Evolutionary conservation across 2,329 filamentous ascomycete species (phyloP).

Genomic region (Parascedosporium putredinis): DNA sequence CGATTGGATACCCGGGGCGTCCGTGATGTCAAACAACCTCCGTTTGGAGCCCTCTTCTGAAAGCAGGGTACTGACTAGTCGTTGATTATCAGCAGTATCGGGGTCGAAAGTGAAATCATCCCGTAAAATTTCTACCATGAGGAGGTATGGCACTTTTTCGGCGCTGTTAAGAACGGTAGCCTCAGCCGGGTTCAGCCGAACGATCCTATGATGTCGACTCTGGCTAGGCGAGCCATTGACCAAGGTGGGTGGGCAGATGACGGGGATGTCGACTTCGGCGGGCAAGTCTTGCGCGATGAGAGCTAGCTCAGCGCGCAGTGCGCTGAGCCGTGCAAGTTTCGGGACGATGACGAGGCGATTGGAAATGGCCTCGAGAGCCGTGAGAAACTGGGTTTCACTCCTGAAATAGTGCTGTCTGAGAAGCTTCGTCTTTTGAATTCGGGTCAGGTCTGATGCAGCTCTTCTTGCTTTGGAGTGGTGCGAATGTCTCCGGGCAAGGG

Average conservation of each 20-base stretch:
- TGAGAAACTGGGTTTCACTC: conserved; percentile 70
- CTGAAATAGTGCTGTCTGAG: conserved; percentile 75
- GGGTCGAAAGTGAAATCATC: conserved; percentile 80
- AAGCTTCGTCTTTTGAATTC: conserved; percentile 58
- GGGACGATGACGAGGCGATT: conserved; percentile 75
- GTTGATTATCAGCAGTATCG: conserved; percentile 60
- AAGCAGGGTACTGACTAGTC: conserved; percentile 48
- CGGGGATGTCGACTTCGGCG: conserved; percentile 72
- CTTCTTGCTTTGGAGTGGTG: conserved; percentile 47
- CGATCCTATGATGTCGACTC: conserved; percentile 72
- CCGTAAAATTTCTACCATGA: conserved; percentile 73
- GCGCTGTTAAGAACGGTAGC: conserved; percentile 79
- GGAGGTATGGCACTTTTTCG: conserved; percentile 72
- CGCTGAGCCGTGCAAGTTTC: conserved; percentile 71
- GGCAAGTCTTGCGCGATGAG: conserved; percentile 73
- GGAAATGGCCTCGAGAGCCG: conserved; percentile 72
- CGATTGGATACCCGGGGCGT: conserved; percentile 43
- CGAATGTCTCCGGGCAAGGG: conserved; percentile 48
- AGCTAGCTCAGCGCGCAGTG: conserved; percentile 68
- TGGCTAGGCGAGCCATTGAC: conserved; percentile 62
- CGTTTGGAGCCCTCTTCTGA: conserved; percentile 46
- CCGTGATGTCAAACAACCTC: conserved; percentile 59
- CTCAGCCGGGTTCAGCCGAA: conserved; percentile 73
- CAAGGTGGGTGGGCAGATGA: conserved; percentile 68
- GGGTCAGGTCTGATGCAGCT: conserved; percentile 51